Evolutionary conservation across 2,329 filamentous ascomycete species (phyloP), one percentile per base, ranked within the genome.

Genomic region (Beauveria rudraprayagi): DNA sequence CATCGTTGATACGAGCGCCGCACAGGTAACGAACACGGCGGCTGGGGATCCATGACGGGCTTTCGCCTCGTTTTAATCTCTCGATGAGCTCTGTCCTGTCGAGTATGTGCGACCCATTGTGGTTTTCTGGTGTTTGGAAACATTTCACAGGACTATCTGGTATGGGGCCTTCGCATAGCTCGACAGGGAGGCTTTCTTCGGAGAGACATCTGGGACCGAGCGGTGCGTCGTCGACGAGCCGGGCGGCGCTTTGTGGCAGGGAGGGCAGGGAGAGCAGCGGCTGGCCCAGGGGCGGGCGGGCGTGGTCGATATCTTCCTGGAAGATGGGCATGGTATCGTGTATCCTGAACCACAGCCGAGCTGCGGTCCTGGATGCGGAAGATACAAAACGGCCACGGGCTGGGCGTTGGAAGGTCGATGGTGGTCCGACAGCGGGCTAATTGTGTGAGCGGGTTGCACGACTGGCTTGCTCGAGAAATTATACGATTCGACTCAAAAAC

Each of bases 1-100:
- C 14, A 37, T 16, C 14, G 11, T 37, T 37, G 14, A 37, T 16
- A 16, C 6, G 11, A 37, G 34, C 11, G 34, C 34, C 34, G 11
- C 11, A 37, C 10, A 37, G 34, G n/a, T 47, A 41, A 73, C 78
- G 59, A 75, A 85, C 87, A 78, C 83, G 81, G 68, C 81, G 81
- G 70, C 80, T 84, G 30, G 85, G 83, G 44, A 87, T 78, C 90
- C 90, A 94, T 5, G 85, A 84, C 43, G 90, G 87, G 68, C 85
- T 89, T 73, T 92, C 86, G 37, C 85, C 86, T 72, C 83, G 85
- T 76, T 97, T 97, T 66, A 97, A 81, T 65, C 87, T 83, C 73
- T 92, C 84, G 61, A 97, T 97, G 67, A 96, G 78, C 72, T 92
- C 88, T 61, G 85, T 85, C 65, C 92, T 83, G 71, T 91, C 86